Percentiles rank a stretch among this genome's conserved stretches.
These are phyloP conservation scores for Eucalyptus leucophloia DNA, from an alignment of 345 rosid species.

Conservation along the genomic window DNA sequence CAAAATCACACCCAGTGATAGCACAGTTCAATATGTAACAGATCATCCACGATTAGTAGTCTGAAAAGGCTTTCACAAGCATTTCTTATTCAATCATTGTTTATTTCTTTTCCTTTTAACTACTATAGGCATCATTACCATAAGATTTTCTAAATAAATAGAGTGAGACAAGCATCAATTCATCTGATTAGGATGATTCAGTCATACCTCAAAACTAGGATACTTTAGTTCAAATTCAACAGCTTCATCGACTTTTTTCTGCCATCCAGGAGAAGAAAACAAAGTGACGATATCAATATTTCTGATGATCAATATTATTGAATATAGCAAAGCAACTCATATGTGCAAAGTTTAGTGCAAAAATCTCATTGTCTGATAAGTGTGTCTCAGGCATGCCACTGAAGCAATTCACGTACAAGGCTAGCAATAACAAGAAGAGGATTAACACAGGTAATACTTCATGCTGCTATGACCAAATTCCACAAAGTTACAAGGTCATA, in stretches of 20 bases:
- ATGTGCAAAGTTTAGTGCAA: not conserved
- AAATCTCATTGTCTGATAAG: not conserved
- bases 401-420: not conserved
- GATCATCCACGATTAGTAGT: not conserved
- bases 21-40: not conserved
- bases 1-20: not conserved
- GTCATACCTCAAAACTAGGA: constrained; percentile 76
- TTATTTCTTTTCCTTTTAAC: not conserved
- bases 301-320: not conserved
- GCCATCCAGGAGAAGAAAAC: constrained; percentile 10
- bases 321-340: not conserved
- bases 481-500: not conserved
- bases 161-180: not conserved
- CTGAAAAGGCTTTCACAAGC: not conserved
- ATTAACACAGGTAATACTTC: not conserved
- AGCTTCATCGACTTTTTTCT: constrained; percentile 61
- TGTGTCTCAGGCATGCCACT: not conserved
- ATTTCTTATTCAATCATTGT: not conserved
- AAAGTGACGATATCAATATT: not conserved
- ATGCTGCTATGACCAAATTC: not conserved
- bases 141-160: no score
- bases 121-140: not conserved
- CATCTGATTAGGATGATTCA: not conserved
- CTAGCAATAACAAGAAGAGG: not conserved
- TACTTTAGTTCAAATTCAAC: constrained; percentile 43